Base-by-base conservation (phyloP, 2,329 filamentous ascomycete genomes). In the Byssochlamys sp. region DNA sequence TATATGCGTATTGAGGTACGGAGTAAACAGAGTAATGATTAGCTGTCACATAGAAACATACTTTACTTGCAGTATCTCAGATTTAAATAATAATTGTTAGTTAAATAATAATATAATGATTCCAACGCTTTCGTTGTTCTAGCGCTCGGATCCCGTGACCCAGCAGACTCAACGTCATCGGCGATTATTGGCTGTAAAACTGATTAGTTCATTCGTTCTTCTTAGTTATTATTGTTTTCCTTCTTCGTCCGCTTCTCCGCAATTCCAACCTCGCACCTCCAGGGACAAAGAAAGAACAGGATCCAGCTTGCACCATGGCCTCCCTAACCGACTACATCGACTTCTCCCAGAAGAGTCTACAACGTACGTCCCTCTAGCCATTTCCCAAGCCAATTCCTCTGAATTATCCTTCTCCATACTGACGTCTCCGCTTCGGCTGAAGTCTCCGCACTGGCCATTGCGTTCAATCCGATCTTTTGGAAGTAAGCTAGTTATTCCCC, bases 401-500 rank as follows among this genome's bases (percentile, higher is more conserved):
- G 11, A 7, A 29, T 12, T 9, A n/a, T 28, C 24, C 52, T 35
- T 45, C 52, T 39, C 54, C 58, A 61, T 52, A 65, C 62, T 55
- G 39, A 31, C 49, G 39, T 31, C 54, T 51, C 57, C 56, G 28
- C 51, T 60, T 24, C 49, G 49, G 10, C 4, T 51, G 59, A 61
- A 96, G 91, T 94, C 65, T 89, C 90, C 65, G 89, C 86, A 53
- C 81, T 80, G 57, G 83, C 89, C 55, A 95, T 99, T 75, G 82
- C 87, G 53, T 97, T 99, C 77, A 99, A 99, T 76, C 94, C 94
- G 25, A 87, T 94, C n/a, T 97, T 96, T 76, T 99, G 94, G 94
- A 99, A 99, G 91, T 96, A 81, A 80, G 89, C 82, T 2, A 80
- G 89, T 82, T 2, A 19, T 55, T 65, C n/a, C 51, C 56, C 49